These are phyloP conservation scores for Fomitopsis palustris DNA, from an alignment of 1,284 basidiomycete species.

Conservation along the genomic window DNA sequence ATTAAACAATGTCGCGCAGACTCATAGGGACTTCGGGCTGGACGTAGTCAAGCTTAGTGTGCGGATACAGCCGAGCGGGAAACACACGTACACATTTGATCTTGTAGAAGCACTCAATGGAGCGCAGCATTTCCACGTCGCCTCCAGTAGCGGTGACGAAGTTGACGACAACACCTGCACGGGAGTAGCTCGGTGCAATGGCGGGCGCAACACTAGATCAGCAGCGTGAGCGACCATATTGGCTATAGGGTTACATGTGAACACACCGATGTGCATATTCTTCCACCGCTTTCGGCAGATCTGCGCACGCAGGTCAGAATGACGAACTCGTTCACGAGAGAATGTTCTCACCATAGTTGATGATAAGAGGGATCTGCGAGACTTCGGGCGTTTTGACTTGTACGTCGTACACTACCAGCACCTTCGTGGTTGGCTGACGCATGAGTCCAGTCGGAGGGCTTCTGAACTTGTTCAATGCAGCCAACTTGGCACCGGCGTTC, in stretches of 20 bases:
- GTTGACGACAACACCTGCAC: conserved; percentile 88
- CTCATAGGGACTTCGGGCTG: conserved; percentile 86
- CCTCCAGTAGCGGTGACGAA: conserved; percentile 96
- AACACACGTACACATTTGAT: conserved; percentile 78
- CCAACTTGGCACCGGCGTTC: conserved; percentile 77
- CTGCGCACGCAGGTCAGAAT: conserved; percentile 34
- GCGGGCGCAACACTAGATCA: conserved; percentile 69
- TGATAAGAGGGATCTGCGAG: conserved; percentile 84
- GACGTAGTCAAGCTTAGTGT: conserved; percentile 14
- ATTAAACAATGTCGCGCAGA: conserved; percentile 82
- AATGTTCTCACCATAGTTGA: conserved; percentile 75
- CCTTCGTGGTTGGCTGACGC: conserved; percentile 62
- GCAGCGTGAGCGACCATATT: conserved; percentile 7
- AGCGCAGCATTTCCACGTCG: conserved; percentile 95
- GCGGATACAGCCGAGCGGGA: not conserved
- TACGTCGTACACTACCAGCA: conserved; percentile 89
- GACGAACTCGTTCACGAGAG: not conserved
- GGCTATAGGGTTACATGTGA: not conserved
- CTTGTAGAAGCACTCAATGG: conserved; percentile 97
- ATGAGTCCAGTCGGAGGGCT: conserved; percentile 49
- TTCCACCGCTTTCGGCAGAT: conserved; percentile 92
- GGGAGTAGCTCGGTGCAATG: conserved; percentile 74
- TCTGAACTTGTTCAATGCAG: conserved; percentile 79
- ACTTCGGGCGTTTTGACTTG: conserved; percentile 88
- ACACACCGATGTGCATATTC: conserved; percentile 88